A percentile compares a stretch with the other conserved stretches of the same genome.
These are phyloP conservation scores for Nicotiana attenuata DNA, from an alignment of 257 asterid genomes.

Conservation along the genomic window DNA sequence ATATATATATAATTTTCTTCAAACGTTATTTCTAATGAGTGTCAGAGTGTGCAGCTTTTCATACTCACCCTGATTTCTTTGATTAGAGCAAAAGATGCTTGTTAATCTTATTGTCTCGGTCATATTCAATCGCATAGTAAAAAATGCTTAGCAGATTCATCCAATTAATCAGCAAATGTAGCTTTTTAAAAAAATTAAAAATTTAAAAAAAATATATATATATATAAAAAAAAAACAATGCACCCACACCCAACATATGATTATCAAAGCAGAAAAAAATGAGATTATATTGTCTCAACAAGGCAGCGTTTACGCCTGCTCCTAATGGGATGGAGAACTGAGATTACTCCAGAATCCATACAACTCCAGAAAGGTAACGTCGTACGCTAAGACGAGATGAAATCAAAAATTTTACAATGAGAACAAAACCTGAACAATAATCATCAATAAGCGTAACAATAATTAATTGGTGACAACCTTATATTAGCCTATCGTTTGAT, in stretches of 20 bases:
- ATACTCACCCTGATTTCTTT: too few relatives aligned
- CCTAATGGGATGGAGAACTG: conserved; percentile 2
- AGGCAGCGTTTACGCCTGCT: background rate
- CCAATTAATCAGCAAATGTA: too few relatives aligned
- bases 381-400: background rate
- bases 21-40: too few relatives aligned
- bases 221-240: too few relatives aligned
- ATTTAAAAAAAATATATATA: too few relatives aligned
- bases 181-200: too few relatives aligned
- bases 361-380: background rate
- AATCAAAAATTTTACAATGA: background rate
- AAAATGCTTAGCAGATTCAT: too few relatives aligned
- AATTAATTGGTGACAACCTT: conserved; percentile 25
- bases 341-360: conserved; percentile 11
- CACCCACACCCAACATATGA: background rate
- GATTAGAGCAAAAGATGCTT: too few relatives aligned
- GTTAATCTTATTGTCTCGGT: too few relatives aligned
- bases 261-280: background rate
- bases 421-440: conserved; percentile 17
- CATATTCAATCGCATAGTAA: too few relatives aligned
- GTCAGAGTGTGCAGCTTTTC: too few relatives aligned
- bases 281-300: background rate
- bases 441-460: conserved; percentile 16
- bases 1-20: too few relatives aligned
- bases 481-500: conserved; percentile 22